phyloP scores from a whole-genome alignment of 2,329 filamentous ascomycete genomes.

The Cercospora canescens region DNA sequence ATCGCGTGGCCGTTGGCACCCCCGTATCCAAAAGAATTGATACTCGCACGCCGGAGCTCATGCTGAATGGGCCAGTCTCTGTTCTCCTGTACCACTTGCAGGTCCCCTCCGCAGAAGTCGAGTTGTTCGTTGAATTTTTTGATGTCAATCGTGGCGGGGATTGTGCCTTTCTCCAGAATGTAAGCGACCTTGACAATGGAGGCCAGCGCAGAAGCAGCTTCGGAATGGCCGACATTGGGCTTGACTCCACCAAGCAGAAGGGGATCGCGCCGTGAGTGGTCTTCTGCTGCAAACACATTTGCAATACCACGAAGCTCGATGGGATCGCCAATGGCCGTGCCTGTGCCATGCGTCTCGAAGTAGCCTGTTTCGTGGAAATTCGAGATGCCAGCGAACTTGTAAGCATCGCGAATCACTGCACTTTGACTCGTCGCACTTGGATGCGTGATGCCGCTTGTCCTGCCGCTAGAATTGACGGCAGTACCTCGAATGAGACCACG shows the following conservation, averaged over 20 bases:
- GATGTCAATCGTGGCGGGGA: slow-evolving; percentile 30
- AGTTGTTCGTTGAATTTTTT: slow-evolving; percentile 25
- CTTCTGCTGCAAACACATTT: slow-evolving; percentile 2
- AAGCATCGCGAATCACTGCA: slow-evolving; percentile 37
- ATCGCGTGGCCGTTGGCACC: slow-evolving; percentile 23
- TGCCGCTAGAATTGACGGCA: slow-evolving; percentile 11
- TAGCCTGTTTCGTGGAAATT: slow-evolving; percentile 16
- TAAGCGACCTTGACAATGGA: slow-evolving; percentile 20
- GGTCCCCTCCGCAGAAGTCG: background rate
- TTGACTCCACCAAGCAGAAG: slow-evolving; percentile 30
- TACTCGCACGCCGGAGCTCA: slow-evolving; percentile 1
- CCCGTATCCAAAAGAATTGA: slow-evolving; percentile 28
- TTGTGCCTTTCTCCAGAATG: slow-evolving; percentile 25
- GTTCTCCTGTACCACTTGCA: slow-evolving; percentile 16
- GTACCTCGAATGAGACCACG: slow-evolving; percentile 16
- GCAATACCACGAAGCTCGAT: slow-evolving; percentile 24
- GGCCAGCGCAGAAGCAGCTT: slow-evolving; percentile 14
- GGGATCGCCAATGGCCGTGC: slow-evolving; percentile 27
- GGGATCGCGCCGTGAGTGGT: background rate
- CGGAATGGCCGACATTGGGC: slow-evolving; percentile 18
- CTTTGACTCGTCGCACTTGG: slow-evolving; percentile 40
- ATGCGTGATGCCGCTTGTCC: slow-evolving; percentile 42
- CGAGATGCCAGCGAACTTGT: slow-evolving; percentile 33
- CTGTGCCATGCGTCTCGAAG: slow-evolving; percentile 31
- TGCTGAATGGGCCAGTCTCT: slow-evolving; percentile 32